Evolutionary conservation across 345 rosid genomes (phyloP).

Genomic region (Limnanthes douglasii): DNA sequence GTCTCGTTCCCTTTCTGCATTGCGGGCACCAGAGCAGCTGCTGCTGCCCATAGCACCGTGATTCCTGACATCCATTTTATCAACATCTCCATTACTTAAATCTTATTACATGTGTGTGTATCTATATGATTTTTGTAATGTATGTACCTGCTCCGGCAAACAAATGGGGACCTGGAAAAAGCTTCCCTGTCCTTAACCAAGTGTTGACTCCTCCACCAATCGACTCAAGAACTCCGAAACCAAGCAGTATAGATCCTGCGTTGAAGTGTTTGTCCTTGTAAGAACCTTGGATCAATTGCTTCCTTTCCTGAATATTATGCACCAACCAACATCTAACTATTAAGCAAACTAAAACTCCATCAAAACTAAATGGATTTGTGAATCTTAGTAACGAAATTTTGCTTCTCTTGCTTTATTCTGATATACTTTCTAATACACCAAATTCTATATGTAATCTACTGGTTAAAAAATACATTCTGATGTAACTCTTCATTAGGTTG

Average conservation of each 20-base stretch:
- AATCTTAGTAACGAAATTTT: background rate
- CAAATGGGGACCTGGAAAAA: slow-evolving; percentile 98
- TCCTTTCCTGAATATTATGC: slow-evolving; percentile 13
- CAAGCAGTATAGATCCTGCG: slow-evolving; percentile 72
- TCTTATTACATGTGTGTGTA: background rate
- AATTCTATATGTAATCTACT: no score
- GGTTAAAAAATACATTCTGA: no score
- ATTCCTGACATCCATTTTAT: slow-evolving; percentile 22
- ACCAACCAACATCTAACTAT: no score
- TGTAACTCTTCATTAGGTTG: no score
- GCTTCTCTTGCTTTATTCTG: background rate
- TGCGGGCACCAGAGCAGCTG: slow-evolving; percentile 75
- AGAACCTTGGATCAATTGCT: slow-evolving; percentile 15
- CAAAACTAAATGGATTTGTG: no score
- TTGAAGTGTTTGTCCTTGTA: slow-evolving; percentile 71
- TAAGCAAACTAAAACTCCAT: no score
- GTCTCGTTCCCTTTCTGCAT: slow-evolving; percentile 86
- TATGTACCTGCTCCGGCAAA: slow-evolving; percentile 69
- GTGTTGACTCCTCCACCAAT: slow-evolving; percentile 73
- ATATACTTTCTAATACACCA: no score
- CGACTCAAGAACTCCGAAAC: slow-evolving; percentile 75
- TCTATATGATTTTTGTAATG: background rate
- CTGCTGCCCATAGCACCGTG: slow-evolving; percentile 71
- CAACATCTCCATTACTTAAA: background rate
- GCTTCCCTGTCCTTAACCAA: slow-evolving; percentile 72